Conservation (phyloP, 2,329 filamentous ascomycete species). For the Diaporthe amygdali region DNA sequence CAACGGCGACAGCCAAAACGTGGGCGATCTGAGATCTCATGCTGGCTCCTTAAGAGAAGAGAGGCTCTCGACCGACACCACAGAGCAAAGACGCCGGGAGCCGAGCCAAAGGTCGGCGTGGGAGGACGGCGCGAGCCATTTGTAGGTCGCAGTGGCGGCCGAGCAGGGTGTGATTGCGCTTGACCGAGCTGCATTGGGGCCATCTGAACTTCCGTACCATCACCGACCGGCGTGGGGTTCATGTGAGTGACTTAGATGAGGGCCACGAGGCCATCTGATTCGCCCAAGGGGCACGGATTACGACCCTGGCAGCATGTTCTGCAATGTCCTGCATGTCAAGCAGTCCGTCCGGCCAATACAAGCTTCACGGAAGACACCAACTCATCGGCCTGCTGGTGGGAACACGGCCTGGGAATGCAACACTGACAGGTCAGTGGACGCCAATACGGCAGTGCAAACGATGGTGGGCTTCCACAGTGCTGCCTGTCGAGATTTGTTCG, state of each 20-base stretch:
- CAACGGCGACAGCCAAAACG: conserved; percentile 21
- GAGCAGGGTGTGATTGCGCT: background rate
- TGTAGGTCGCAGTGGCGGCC: background rate
- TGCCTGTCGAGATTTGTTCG: background rate
- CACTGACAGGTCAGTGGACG: too few relatives aligned
- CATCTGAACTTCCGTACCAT: background rate
- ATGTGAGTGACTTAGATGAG: background rate
- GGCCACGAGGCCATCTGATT: conserved; percentile 19
- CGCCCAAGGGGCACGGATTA: conserved; percentile 1
- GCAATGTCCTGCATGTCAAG: background rate
- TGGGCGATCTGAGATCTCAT: conserved; percentile 20
- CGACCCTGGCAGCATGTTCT: background rate
- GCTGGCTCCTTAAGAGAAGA: background rate
- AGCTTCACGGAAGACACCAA: background rate
- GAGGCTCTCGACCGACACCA: background rate
- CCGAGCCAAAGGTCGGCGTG: background rate
- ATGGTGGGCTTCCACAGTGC: background rate
- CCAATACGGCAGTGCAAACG: too few relatives aligned
- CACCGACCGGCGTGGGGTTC: background rate
- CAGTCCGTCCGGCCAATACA: background rate
- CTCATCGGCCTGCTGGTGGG: background rate
- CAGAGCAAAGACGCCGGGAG: background rate
- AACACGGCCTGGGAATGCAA: background rate
- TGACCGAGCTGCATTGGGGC: background rate
- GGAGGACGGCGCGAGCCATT: background rate